Evolutionary conservation across 73 alveolate species (phyloP).

Genomic region (Tetrahymena malaccensis): DNA sequence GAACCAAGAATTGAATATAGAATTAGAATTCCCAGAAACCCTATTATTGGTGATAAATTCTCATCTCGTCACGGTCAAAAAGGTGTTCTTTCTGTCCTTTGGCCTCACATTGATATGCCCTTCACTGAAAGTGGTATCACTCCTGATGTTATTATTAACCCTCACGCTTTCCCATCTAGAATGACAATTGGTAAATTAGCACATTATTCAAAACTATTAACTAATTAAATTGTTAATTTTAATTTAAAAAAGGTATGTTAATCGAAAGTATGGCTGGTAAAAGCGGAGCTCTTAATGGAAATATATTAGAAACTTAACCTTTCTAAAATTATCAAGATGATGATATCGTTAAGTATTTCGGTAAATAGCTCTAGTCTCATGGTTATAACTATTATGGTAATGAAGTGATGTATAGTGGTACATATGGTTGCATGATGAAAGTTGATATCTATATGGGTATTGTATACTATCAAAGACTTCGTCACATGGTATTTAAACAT

Average conservation of each 20-base stretch:
- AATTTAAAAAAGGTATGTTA: constrained; percentile 55
- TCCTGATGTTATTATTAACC: constrained; percentile 99
- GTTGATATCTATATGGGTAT: constrained; percentile 98
- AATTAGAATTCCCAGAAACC: constrained; percentile 88
- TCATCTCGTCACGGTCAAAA: constrained; percentile 99
- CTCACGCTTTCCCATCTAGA: constrained; percentile 99
- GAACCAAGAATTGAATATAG: constrained; percentile 70
- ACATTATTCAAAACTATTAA: not conserved
- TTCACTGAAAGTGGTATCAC: constrained; percentile 97
- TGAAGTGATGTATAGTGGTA: constrained; percentile 97
- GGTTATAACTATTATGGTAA: constrained; percentile 98
- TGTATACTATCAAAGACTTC: constrained; percentile 96
- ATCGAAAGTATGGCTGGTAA: constrained; percentile 98
- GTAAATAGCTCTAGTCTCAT: constrained; percentile 74
- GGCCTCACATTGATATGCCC: constrained; percentile 98
- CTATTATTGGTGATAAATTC: constrained; percentile 99
- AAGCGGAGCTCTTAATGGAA: constrained; percentile 52
- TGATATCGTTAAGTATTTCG: constrained; percentile 87
- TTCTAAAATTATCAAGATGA: constrained; percentile 59
- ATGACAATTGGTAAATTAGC: constrained; percentile 95
- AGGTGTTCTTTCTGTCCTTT: constrained; percentile 95
- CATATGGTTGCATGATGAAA: constrained; percentile 89
- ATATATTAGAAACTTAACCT: constrained; percentile 24
- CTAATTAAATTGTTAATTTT: not conserved
- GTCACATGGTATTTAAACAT: constrained; percentile 85